Evolutionary conservation across 345 rosid species (phyloP).

Genomic region (Boechera divaricarpa): DNA sequence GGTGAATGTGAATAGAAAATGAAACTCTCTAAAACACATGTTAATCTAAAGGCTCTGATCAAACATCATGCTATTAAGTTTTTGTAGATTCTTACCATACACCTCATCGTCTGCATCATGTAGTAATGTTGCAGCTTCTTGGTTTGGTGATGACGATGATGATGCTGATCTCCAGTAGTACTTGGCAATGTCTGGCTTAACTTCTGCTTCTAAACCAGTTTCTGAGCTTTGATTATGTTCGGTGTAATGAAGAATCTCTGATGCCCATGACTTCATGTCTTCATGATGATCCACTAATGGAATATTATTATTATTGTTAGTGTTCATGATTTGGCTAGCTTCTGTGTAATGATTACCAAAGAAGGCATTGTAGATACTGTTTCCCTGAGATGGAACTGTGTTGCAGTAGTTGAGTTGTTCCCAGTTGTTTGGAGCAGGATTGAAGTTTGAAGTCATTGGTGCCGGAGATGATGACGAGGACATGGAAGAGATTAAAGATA

Average conservation of each 20-base stretch:
- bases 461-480: slow-evolving; percentile 55
- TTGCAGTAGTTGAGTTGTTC: slow-evolving; percentile 42
- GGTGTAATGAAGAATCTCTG: slow-evolving; percentile 41
- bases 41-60: slow-evolving; percentile 39
- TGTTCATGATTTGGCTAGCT: slow-evolving; percentile 34
- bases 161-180: slow-evolving; percentile 42
- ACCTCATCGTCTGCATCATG: slow-evolving; percentile 32
- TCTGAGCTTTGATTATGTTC: slow-evolving; percentile 38
- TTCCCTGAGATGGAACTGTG: slow-evolving; percentile 41
- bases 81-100: slow-evolving; percentile 42
- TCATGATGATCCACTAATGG: slow-evolving; percentile 18
- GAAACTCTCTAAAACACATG: slow-evolving; percentile 30
- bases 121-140: slow-evolving; percentile 33
- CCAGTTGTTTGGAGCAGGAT: slow-evolving; percentile 58
- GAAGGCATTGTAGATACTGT: slow-evolving; percentile 42
- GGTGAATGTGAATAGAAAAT: slow-evolving; percentile 26
- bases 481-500: slow-evolving; percentile 44
- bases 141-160: slow-evolving; percentile 37
- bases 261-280: slow-evolving; percentile 43
- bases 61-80: slow-evolving; percentile 35
- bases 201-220: slow-evolving; percentile 41
- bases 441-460: slow-evolving; percentile 57
- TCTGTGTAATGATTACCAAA: slow-evolving; percentile 45
- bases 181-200: slow-evolving; percentile 45
- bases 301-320: slow-evolving; percentile 6